Evolutionary conservation across 1,284 basidiomycete genomes (phyloP).

Genomic region (Filobasidium uniguttulatum): DNA sequence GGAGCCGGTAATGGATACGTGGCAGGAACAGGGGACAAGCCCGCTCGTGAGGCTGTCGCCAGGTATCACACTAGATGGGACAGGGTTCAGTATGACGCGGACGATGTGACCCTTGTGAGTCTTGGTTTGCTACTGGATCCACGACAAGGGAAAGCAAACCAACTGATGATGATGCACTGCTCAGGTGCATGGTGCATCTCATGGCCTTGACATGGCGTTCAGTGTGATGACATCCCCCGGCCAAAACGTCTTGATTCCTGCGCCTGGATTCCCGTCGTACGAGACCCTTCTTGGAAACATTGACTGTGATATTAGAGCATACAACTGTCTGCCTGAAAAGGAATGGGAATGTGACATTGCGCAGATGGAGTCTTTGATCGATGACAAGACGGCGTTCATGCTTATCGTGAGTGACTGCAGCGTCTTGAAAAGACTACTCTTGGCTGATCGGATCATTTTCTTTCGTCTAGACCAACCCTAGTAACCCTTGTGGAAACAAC

Average conservation of each 20-base stretch:
- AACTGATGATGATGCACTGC: not conserved
- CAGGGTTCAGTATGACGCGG: slow-evolving; percentile 20
- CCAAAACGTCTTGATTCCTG: slow-evolving; percentile 31
- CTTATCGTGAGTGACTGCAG: slow-evolving; percentile 22
- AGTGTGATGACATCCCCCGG: slow-evolving; percentile 24
- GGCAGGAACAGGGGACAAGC: slow-evolving; percentile 23
- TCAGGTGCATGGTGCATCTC: slow-evolving; percentile 30
- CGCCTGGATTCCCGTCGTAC: slow-evolving; percentile 35
- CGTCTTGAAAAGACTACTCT: not conserved
- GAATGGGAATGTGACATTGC: slow-evolving; percentile 34
- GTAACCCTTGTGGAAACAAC: slow-evolving; percentile 36
- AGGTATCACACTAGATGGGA: slow-evolving; percentile 33
- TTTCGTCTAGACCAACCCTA: slow-evolving; percentile 30
- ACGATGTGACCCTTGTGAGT: slow-evolving; percentile 26
- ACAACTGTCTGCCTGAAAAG: slow-evolving; percentile 29
- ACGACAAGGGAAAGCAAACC: not conserved
- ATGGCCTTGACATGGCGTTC: slow-evolving; percentile 27
- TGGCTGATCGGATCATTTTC: not conserved
- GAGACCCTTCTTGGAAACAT: slow-evolving; percentile 27
- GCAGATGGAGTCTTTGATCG: slow-evolving; percentile 25
- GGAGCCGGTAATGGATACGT: slow-evolving; percentile 31
- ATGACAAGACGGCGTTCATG: slow-evolving; percentile 32
- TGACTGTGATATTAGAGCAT: slow-evolving; percentile 27
- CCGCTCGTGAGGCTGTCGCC: slow-evolving; percentile 29
- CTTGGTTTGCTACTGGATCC: too few species aligned